Evolutionary conservation across 1,284 basidiomycete genomes (phyloP), one percentile per base, ranked within the genome.

Genomic region (Trichosporon sp.): DNA sequence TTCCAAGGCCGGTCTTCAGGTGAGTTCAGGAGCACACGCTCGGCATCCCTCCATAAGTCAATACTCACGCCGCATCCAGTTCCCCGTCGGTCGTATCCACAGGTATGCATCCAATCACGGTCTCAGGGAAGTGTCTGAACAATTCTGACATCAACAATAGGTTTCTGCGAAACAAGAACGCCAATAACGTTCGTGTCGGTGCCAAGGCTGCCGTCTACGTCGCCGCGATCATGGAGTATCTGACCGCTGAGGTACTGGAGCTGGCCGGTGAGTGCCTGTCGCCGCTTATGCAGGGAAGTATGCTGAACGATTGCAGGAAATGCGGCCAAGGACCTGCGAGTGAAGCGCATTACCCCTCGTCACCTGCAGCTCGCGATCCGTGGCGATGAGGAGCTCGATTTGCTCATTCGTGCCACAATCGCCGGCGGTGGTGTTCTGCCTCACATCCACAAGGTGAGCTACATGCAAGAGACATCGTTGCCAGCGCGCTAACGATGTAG

Each of bases 281-380:
- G 16, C 4, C 1, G 49, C 10, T 9, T 3, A n/a, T 9, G 14
- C 13, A 1, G 14, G 13, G 19, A 19, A 14, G 9, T 13, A 14
- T 3, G 25, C 61, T 68, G 16, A 64, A 56, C 25, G 36, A 4
- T 25, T 21, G 3, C 64, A 92, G 95, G 95, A 46, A 98, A 98
- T 80, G 95, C 95, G 25, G 95, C 94, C 10, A 96, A 96, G 78
- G 95, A 98, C 82, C 85, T 97, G 37, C 87, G 90, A 61, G 92
- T 96, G 52, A 97, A 97, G 82, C 91, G 95, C 79, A 96, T 98
- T 79, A 96, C 92, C 0, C 95, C 95, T 21, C 90, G 95, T 92
- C 80, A 81, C 69, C 64, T 81, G 25, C 80, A 81, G 64, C 71
- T 81, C 32, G 79, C 95, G 33, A 97, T 98, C 71, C 91, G 95